A percentile compares a stretch with the other conserved stretches of the same genome.
Conservation (phyloP, 2,329 filamentous ascomycete species). For the Bertia moriformis region DNA sequence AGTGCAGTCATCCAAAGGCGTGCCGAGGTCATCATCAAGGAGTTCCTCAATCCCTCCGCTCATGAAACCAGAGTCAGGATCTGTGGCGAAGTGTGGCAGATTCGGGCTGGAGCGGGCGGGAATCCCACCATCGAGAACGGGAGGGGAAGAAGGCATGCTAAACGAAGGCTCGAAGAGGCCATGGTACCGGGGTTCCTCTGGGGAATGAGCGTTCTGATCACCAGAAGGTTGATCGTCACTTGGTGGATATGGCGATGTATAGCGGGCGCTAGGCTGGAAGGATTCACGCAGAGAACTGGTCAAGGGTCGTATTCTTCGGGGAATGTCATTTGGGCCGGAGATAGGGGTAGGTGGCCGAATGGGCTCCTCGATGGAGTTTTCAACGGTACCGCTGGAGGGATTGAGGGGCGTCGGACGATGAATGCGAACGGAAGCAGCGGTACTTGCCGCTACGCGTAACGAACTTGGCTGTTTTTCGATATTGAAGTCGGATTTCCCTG, state of each 20-base stretch:
- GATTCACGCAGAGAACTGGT: background rate
- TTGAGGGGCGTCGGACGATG: conserved; percentile 37
- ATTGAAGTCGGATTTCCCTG: conserved; percentile 29
- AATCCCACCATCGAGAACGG: background rate
- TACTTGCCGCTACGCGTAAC: conserved; percentile 46
- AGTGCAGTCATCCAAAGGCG: background rate
- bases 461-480: conserved; percentile 41
- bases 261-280: background rate
- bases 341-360: conserved; percentile 28
- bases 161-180: conserved; percentile 1
- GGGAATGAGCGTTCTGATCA: background rate
- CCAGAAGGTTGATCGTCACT: background rate
- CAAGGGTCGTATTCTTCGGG: conserved; percentile 13
- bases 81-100: background rate
- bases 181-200: background rate
- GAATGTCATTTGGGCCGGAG: conserved; percentile 12
- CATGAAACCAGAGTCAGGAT: conserved; percentile 1
- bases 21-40: background rate
- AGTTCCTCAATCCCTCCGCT: background rate
- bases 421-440: conserved; percentile 48
- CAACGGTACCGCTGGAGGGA: conserved; percentile 13
- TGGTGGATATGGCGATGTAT: background rate
- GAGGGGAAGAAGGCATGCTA: background rate
- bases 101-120: background rate
- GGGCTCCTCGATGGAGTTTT: conserved; percentile 21